Evolutionary conservation across 257 asterid species (phyloP), one percentile per base, ranked within the genome.

Genomic region (Phtheirospermum japonicum): DNA sequence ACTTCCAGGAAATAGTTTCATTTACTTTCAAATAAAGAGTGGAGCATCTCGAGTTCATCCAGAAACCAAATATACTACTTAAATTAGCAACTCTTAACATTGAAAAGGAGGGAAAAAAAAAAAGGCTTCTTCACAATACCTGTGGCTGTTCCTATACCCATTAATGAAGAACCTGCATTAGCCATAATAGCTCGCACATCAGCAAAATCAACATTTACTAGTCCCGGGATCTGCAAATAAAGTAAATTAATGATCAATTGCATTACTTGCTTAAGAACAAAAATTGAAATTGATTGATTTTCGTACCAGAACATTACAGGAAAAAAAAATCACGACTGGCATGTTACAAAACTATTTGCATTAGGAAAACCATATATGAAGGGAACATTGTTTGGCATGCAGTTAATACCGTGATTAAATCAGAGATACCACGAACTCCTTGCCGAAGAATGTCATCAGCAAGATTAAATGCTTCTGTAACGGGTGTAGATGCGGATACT

Each of bases 141-240:
- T 71, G 98, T 90, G 9, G 95, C 96, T 10, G 97, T 85, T 75
- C 98, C 98, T 66, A 91, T 88, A 61, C 96, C 98, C 96, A 91
- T 85, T 73, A 91, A 71, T 30, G 98, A 88, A 18, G 96, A 88
- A 40, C 98, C 98, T 59, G 98, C 96, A 81, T 71, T 86, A 58
- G 89, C 95, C 98, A 91, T 91, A 70, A 88, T 86, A 48, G 98
- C 96, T 71, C 95, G 89, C 33, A 91, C 96, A 80, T 91, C 98
- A 72, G 96, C 98, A 80, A 91, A 91, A 80, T 91, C 98, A 42
- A 91, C 98, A 73, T 91, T 91, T 3, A 88, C 98, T 56, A 91
- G 79, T 58, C 98, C 98, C 0, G 98, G 98, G 61, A 91, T 84
- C 98, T 91, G 95, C 82, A 79, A 48, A 52, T 54, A 64, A 64